These are phyloP conservation scores for Aegilops bicornis DNA, from an alignment of 176 grass and related monocot species.

Conservation along the genomic window DNA sequence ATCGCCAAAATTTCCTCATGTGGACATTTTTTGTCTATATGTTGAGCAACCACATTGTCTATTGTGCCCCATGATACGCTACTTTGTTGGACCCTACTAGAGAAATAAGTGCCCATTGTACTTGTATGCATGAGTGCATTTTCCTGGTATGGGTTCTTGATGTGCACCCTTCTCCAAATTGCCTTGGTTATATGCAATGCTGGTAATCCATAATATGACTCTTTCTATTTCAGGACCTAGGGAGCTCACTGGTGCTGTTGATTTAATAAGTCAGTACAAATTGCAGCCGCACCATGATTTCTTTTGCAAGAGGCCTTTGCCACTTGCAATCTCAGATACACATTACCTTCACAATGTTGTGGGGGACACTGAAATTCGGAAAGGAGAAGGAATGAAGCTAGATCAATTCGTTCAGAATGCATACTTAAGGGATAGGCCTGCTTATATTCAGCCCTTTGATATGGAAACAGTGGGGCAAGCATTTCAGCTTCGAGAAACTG, in stretches of 20 bases:
- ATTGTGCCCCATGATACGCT: background rate
- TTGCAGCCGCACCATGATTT: conserved; percentile 78
- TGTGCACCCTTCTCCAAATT: background rate
- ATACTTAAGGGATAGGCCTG: conserved; percentile 63
- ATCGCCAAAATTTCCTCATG: background rate
- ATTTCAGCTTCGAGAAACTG: conserved; percentile 86
- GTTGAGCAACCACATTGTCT: background rate
- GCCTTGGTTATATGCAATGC: background rate
- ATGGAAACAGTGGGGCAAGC: conserved; percentile 76
- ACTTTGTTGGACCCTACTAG: background rate
- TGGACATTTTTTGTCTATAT: background rate
- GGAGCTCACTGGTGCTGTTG: conserved; percentile 84
- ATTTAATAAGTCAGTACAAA: conserved; percentile 92
- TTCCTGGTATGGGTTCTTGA: background rate
- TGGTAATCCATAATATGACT: background rate
- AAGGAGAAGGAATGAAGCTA: conserved; percentile 97
- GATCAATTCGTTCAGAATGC: conserved; percentile 69
- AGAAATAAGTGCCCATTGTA: background rate
- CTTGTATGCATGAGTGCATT: background rate
- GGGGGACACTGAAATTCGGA: conserved; percentile 90
- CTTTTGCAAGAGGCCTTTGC: conserved; percentile 87
- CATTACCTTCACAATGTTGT: conserved; percentile 93
- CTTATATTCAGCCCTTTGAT: conserved; percentile 81
- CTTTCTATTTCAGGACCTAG: conserved; percentile 63
- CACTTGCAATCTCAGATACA: conserved; percentile 80